Evolutionary conservation across 2,329 filamentous ascomycete species (phyloP).

Genomic region (Biscogniauxia sp.): DNA sequence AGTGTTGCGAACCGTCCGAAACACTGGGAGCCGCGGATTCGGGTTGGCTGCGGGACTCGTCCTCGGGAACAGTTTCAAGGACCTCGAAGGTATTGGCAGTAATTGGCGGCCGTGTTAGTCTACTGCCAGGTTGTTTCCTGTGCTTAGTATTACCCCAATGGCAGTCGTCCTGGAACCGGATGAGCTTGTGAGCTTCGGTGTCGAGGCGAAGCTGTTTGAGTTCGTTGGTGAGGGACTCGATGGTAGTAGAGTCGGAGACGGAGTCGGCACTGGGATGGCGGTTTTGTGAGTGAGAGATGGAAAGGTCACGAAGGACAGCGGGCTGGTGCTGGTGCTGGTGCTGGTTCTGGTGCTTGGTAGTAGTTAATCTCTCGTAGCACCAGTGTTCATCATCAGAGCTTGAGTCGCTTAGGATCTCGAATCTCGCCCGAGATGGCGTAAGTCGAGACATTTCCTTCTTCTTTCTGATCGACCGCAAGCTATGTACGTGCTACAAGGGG

Average conservation of each 20-base stretch:
- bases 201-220: constrained; percentile 33
- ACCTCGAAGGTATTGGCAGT: constrained; percentile 29
- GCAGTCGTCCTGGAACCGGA: constrained; percentile 11
- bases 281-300: constrained; percentile 31
- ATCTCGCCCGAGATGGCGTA: constrained; percentile 16
- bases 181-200: constrained; percentile 12
- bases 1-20: constrained; percentile 15
- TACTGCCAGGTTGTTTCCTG: constrained; percentile 20
- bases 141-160: constrained; percentile 11
- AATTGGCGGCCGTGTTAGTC: constrained; percentile 24
- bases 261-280: constrained; percentile 16
- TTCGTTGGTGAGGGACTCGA: constrained; percentile 34
- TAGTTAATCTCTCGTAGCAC: background rate
- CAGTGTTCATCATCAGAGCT: constrained; percentile 23
- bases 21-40: constrained; percentile 11
- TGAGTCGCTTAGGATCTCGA: constrained; percentile 29
- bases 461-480: constrained; percentile 15
- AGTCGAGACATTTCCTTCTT: constrained; percentile 25
- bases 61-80: constrained; percentile 30
- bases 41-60: constrained; percentile 20
- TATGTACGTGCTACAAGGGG: constrained; percentile 18
- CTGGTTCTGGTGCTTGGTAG: constrained; percentile 4
- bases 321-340: constrained; percentile 11
- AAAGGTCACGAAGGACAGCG: constrained; percentile 29
- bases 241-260: constrained; percentile 16